Conservation (phyloP, 2,329 filamentous ascomycete genomes). For the Sporothrix dimorphospora region DNA sequence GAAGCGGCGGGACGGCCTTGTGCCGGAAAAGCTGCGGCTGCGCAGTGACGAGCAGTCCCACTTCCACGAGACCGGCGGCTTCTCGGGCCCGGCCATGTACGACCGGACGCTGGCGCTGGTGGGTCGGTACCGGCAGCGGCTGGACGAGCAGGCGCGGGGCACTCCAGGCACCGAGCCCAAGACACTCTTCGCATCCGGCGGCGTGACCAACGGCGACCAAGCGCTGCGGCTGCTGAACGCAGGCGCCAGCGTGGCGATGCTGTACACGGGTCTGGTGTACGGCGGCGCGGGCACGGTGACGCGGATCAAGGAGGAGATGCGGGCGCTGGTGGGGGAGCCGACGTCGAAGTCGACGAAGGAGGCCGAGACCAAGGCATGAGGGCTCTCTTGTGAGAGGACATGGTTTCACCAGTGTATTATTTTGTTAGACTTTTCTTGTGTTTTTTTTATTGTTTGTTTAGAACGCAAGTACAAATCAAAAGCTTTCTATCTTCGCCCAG, state of each 20-base stretch:
- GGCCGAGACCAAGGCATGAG: not conserved
- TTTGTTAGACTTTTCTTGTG: not conserved
- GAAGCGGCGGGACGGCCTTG: constrained; percentile 72
- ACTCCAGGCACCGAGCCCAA: constrained; percentile 52
- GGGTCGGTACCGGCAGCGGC: constrained; percentile 71
- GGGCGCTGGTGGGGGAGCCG: constrained; percentile 37
- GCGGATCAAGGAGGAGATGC: constrained; percentile 67
- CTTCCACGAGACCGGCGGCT: constrained; percentile 79
- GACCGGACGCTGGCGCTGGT: constrained; percentile 78
- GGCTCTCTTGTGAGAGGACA: not conserved
- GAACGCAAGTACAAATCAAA: no score
- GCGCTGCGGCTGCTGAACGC: constrained; percentile 81
- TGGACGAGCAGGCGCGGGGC: constrained; percentile 54
- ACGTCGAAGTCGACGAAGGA: no score
- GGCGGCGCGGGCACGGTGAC: constrained; percentile 67
- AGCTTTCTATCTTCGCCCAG: no score
- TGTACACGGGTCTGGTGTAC: constrained; percentile 78
- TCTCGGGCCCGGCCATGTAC: constrained; percentile 89
- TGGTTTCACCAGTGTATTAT: not conserved
- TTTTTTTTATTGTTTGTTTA: not conserved
- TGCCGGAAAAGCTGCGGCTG: constrained; percentile 69
- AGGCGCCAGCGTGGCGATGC: constrained; percentile 86
- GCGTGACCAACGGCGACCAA: constrained; percentile 86
- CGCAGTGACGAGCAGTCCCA: constrained; percentile 67
- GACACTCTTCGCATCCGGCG: constrained; percentile 90